phyloP scores from a whole-genome alignment of 108 stramenopile species.

The Hondaea fermentalgiana region DNA sequence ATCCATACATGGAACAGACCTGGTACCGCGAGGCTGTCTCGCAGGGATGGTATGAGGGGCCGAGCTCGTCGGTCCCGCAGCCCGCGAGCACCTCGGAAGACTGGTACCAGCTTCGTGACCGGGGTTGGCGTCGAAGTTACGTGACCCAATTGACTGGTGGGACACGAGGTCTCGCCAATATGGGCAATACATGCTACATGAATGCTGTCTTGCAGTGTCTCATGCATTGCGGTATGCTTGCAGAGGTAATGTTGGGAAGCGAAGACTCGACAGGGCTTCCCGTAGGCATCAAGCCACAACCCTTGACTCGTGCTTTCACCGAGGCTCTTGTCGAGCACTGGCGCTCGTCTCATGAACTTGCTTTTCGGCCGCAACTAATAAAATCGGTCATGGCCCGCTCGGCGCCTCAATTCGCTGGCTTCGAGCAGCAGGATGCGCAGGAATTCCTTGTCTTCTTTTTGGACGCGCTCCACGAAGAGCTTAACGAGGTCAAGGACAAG shows the following conservation, averaged over 20 bases:
- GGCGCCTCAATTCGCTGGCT: constrained; percentile 86
- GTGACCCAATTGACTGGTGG: background rate
- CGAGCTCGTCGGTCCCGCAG: background rate
- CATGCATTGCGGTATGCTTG: constrained; percentile 48
- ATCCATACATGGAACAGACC: background rate
- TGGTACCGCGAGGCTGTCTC: background rate
- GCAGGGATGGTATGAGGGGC: background rate
- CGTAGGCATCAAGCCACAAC: background rate
- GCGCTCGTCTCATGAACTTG: constrained; percentile 64
- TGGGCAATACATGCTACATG: constrained; percentile 45
- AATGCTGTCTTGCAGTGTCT: constrained; percentile 43
- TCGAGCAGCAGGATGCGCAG: constrained; percentile 97
- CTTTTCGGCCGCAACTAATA: constrained; percentile 64
- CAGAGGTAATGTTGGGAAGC: constrained; percentile 66
- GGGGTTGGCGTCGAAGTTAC: background rate
- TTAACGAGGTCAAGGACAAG: constrained; percentile 81
- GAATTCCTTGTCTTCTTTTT: constrained; percentile 89
- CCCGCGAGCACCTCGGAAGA: background rate
- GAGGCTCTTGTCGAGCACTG: constrained; percentile 83
- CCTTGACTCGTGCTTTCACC: background rate
- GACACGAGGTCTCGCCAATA: constrained; percentile 15
- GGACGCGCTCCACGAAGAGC: constrained; percentile 95
- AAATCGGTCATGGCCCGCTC: constrained; percentile 74
- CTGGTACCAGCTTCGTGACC: background rate
- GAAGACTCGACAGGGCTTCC: too few species aligned